These are phyloP conservation scores for Rhodotorula taiwanensis DNA, from an alignment of 768 basidiomycete genomes.

Conservation along the genomic window DNA sequence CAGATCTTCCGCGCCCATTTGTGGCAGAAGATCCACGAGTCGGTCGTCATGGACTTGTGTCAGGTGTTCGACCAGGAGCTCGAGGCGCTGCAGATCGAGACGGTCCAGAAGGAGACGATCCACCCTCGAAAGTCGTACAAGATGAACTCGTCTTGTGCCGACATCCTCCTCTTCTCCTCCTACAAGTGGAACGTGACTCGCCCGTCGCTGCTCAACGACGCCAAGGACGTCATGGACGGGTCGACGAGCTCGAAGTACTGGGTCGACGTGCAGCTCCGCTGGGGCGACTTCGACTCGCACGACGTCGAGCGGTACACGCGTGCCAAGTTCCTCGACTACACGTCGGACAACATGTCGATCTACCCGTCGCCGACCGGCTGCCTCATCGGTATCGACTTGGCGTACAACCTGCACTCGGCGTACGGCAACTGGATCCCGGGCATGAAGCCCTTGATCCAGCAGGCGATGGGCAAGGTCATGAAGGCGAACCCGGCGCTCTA, in stretches of 20 bases:
- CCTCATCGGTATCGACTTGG: slow-evolving; percentile 97
- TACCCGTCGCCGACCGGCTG: slow-evolving; percentile 98
- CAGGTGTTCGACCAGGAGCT: slow-evolving; percentile 99
- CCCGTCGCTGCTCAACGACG: slow-evolving; percentile 89
- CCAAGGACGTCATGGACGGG: slow-evolving; percentile 94
- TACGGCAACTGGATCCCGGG: slow-evolving; percentile 99
- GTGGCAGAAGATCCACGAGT: slow-evolving; percentile 92
- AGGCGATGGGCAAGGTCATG: slow-evolving; percentile 99
- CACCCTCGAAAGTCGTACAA: slow-evolving; percentile 99
- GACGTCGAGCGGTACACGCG: slow-evolving; percentile 98
- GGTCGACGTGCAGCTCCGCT: slow-evolving; percentile 64
- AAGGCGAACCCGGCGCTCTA: slow-evolving; percentile 98
- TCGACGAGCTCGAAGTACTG: slow-evolving; percentile 98
- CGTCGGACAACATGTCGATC: slow-evolving; percentile 55
- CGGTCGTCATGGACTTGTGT: slow-evolving; percentile 54
- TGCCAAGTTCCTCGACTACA: slow-evolving; percentile 96
- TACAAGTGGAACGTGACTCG: slow-evolving; percentile 91
- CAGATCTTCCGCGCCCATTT: slow-evolving; percentile 99
- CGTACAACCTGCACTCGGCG: slow-evolving; percentile 96
- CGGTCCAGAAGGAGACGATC: slow-evolving; percentile 98
- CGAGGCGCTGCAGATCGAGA: slow-evolving; percentile 96
- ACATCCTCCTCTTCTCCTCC: slow-evolving; percentile 88
- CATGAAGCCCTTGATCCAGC: slow-evolving; percentile 93
- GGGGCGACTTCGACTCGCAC: slow-evolving; percentile 98
- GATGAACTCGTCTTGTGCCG: slow-evolving; percentile 99